Evolutionary conservation across 1,139 yeast genomes (phyloP).

Genomic region (Eremothecium coryli): DNA sequence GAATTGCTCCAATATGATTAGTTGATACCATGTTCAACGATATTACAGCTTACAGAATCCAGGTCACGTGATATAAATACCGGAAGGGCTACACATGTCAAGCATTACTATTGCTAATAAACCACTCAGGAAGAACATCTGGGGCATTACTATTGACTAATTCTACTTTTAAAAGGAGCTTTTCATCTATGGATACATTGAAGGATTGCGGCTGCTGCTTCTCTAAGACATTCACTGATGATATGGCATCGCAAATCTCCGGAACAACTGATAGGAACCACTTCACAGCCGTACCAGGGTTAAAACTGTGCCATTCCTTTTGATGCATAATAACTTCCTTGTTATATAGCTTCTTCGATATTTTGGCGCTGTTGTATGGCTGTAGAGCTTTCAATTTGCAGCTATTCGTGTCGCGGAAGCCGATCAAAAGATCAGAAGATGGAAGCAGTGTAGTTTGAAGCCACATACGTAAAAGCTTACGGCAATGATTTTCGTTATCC

Average conservation of each 20-base stretch:
- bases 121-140: too few relatives aligned
- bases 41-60: too few relatives aligned
- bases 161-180: neutral
- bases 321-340: slow-evolving; percentile 11
- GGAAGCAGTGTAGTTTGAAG: slow-evolving; percentile 26
- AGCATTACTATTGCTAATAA: too few relatives aligned
- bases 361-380: slow-evolving; percentile 15
- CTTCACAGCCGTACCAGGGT: slow-evolving; percentile 22
- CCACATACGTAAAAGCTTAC: slow-evolving; percentile 28
- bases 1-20: too few relatives aligned
- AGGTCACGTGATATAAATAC: too few relatives aligned
- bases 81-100: too few relatives aligned
- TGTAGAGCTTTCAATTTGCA: slow-evolving; percentile 21
- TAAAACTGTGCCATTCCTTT: slow-evolving; percentile 17
- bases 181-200: neutral
- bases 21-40: too few relatives aligned
- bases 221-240: neutral
- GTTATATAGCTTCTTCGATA: slow-evolving; percentile 18
- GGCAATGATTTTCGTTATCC: slow-evolving; percentile 20
- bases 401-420: slow-evolving; percentile 20
- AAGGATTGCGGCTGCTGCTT: neutral
- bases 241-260: slow-evolving; percentile 13
- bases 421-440: slow-evolving; percentile 24
- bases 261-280: slow-evolving; percentile 23
- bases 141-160: too few relatives aligned